phyloP scores from a whole-genome alignment of 805 yeast species.

The Kazachstania viticola region DNA sequence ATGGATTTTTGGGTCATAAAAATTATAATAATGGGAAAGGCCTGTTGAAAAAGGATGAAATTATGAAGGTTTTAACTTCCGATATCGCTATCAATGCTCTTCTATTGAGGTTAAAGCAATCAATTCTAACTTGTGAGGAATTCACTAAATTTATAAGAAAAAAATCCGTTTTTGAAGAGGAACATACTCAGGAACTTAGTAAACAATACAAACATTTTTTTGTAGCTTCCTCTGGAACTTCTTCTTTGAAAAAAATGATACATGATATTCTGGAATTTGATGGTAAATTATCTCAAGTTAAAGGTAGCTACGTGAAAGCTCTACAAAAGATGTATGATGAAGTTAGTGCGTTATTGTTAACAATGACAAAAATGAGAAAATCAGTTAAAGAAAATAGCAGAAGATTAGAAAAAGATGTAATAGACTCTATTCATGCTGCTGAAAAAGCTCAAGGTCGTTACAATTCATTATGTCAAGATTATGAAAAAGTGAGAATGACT shows the following conservation, averaged over 20 bases:
- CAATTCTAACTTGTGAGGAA: constrained; percentile 75
- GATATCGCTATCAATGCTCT: constrained; percentile 70
- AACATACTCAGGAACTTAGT: constrained; percentile 60
- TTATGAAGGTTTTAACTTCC: constrained; percentile 44
- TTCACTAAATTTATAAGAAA: constrained; percentile 67
- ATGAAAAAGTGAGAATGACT: constrained; percentile 66
- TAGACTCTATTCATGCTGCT: constrained; percentile 71
- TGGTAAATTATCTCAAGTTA: constrained; percentile 62
- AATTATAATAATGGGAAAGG: too few relatives aligned
- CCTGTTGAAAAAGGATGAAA: constrained; percentile 34
- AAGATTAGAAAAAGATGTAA: constrained; percentile 71
- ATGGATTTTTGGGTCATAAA: too few relatives aligned
- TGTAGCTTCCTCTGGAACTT: constrained; percentile 8
- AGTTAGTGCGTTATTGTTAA: constrained; percentile 53
- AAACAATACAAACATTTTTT: constrained; percentile 49
- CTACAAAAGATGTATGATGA: constrained; percentile 82
- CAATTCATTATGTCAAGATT: constrained; percentile 69
- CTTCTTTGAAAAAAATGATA: constrained; percentile 52
- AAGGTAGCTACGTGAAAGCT: constrained; percentile 65
- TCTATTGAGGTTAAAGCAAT: constrained; percentile 63
- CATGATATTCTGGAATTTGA: constrained; percentile 66
- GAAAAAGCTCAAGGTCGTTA: constrained; percentile 81
- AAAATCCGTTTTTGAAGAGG: constrained; percentile 69
- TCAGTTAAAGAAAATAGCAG: constrained; percentile 69
- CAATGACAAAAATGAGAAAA: constrained; percentile 66